Conservation (phyloP, 768 basidiomycete genomes). For the Lactarius evosmus region DNA sequence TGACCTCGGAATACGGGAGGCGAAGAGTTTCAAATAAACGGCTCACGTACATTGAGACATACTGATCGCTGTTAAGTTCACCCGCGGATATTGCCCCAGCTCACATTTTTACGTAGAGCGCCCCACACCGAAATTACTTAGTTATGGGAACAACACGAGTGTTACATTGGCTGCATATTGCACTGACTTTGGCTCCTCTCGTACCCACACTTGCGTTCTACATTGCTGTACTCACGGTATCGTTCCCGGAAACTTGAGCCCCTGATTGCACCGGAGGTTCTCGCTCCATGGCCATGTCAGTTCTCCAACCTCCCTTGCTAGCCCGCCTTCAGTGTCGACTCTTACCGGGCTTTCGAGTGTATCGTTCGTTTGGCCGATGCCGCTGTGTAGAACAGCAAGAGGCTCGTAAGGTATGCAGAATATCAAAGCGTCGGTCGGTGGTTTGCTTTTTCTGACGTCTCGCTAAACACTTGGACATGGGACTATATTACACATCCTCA, state of each 20-base stretch:
- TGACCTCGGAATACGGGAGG: too few species aligned
- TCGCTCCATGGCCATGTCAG: background rate
- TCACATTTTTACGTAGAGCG: background rate
- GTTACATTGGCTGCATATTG: background rate
- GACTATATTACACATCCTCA: background rate
- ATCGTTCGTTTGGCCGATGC: background rate
- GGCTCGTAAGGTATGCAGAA: background rate
- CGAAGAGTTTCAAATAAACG: too few species aligned
- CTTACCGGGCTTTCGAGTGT: background rate
- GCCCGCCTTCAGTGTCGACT: background rate
- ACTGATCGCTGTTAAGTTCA: background rate
- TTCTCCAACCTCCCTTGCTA: background rate
- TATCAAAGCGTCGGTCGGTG: background rate
- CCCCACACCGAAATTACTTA: background rate
- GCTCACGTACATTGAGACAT: too few species aligned
- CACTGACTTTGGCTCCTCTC: background rate
- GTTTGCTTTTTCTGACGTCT: background rate
- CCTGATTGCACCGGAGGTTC: background rate
- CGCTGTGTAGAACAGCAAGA: background rate
- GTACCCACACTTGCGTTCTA: background rate
- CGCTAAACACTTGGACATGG: background rate
- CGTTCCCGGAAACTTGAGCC: background rate
- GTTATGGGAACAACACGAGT: background rate
- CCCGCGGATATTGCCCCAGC: background rate
- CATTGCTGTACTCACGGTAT: background rate